phyloP scores from a whole-genome alignment of 139 green algal species.

The Prasinococcaceae sp. region DNA sequence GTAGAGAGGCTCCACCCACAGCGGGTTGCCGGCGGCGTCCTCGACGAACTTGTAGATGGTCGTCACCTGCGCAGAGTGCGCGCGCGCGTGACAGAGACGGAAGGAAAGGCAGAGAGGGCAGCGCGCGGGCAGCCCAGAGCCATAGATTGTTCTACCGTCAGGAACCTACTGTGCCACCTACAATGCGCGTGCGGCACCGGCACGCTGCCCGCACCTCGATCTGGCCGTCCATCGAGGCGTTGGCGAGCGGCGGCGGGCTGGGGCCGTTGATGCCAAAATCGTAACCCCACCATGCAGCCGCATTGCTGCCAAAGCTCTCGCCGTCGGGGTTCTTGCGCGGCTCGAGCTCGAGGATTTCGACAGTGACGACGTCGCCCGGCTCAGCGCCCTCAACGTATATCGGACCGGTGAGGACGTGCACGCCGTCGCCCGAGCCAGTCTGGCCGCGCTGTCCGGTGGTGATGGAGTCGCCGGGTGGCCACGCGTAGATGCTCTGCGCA shows the following conservation, averaged over 20 bases:
- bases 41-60: conserved; percentile 41
- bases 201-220: no score
- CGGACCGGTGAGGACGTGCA: conserved; percentile 42
- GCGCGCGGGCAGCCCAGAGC: no score
- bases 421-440: conserved; percentile 35
- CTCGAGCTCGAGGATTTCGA: conserved; percentile 37
- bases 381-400: conserved; percentile 37
- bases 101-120: no score
- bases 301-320: conserved; percentile 29
- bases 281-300: conserved; percentile 41
- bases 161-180: no score
- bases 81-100: no score
- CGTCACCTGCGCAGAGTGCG: no score
- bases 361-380: conserved; percentile 28
- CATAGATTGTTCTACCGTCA: no score
- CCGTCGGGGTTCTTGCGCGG: conserved; percentile 33
- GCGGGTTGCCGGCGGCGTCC: conserved; percentile 1
- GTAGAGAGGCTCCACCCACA: background rate
- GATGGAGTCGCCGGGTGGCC: background rate
- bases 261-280: conserved; percentile 25
- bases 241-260: background rate
- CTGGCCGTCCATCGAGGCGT: background rate
- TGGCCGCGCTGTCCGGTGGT: conserved; percentile 16
- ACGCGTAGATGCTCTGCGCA: conserved; percentile 12
- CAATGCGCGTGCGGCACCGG: no score